A percentile compares a stretch with the other conserved stretches of the same genome.
These are phyloP conservation scores for Grosmannia serpens DNA, from an alignment of 2,329 filamentous ascomycete genomes.

Conservation along the genomic window DNA sequence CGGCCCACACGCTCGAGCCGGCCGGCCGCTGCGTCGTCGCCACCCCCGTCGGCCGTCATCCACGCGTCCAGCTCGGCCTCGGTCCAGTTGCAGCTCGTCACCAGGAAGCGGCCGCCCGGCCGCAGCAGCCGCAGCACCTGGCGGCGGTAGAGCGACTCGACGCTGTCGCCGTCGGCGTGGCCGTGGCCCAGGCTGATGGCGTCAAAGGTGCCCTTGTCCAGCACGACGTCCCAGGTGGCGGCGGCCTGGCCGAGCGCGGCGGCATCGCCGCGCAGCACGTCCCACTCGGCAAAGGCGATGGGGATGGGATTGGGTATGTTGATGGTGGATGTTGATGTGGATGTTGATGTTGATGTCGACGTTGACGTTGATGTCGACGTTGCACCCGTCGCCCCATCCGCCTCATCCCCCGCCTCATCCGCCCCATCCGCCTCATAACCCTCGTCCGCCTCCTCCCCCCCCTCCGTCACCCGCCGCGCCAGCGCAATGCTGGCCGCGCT, in stretches of 20 bases:
- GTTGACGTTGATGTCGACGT: neutral
- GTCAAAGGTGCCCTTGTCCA: slow-evolving; percentile 99
- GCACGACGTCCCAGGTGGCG: slow-evolving; percentile 70
- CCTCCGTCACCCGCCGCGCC: slow-evolving; percentile 49
- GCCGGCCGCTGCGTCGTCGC: slow-evolving; percentile 4
- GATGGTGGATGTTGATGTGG: slow-evolving; percentile 5
- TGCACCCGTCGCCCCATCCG: too few species aligned
- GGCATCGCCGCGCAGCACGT: slow-evolving; percentile 38
- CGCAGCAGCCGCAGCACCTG: slow-evolving; percentile 59
- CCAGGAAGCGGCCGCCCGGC: slow-evolving; percentile 59
- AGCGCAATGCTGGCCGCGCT: slow-evolving; percentile 63
- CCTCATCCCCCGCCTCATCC: too few species aligned
- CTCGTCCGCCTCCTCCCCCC: slow-evolving; percentile 8
- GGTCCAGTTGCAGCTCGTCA: slow-evolving; percentile 98
- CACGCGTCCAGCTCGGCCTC: slow-evolving; percentile 71
- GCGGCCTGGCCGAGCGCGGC: slow-evolving; percentile 17
- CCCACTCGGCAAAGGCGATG: slow-evolving; percentile 46
- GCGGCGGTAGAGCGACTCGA: slow-evolving; percentile 64
- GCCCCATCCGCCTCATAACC: slow-evolving; percentile 4
- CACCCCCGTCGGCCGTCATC: slow-evolving; percentile 45
- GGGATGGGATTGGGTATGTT: too few species aligned
- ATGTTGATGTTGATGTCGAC: slow-evolving; percentile 3
- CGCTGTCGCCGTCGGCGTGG: slow-evolving; percentile 28
- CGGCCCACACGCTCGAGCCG: slow-evolving; percentile 49
- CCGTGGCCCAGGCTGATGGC: slow-evolving; percentile 69